Evolutionary conservation across 495 filamentous ascomycete genomes (phyloP), one percentile per base, ranked within the genome.

Genomic region (Penicillium goetzii): DNA sequence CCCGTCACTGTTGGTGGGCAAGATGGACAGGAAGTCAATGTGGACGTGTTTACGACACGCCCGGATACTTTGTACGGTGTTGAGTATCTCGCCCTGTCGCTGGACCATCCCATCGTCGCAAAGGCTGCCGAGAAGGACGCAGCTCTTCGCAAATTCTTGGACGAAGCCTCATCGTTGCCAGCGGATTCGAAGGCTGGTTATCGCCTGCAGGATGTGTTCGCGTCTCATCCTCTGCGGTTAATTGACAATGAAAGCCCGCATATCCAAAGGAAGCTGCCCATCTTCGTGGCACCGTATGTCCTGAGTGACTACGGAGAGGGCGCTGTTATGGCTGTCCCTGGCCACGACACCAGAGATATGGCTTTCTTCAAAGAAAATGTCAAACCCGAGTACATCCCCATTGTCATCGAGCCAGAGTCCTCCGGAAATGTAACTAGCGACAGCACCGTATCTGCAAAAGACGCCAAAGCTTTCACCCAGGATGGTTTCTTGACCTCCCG

Each of bases 271-370:
- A 78, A 82, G 40, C 72, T 96, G 10, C 91, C 92, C 3, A 81
- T 97, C 11, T 97, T 89, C 67, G 89, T 88, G 11, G 90, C 92
- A 5, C 88, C 91, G 0, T 97, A 96, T 63, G 92, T 96, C n/a
- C 78, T 94, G 6, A 88, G 88, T 32, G 90, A 92, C 60, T 96
- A 95, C 65, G 92, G 91, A n/a, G 88, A 90, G 57, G 91, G 92
- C 2, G 92, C 92, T 6, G 90, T 97, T 7, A 97, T 97, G 92
- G 92, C 92, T 41, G 92, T 97, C 25, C 92, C 92, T 0, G 92
- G 88, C 2, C 92, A 97, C 62, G 92, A 97, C 71, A 70, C 78
- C 0, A 83, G 90, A 38, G 92, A 97, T 65, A 79, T 89, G 73
- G 80, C 83, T 6, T 97, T 97, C 68, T 96, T 91, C 89, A 87